Conservation (phyloP, 768 basidiomycete species). For the Lactarius pseudohatsudake region DNA sequence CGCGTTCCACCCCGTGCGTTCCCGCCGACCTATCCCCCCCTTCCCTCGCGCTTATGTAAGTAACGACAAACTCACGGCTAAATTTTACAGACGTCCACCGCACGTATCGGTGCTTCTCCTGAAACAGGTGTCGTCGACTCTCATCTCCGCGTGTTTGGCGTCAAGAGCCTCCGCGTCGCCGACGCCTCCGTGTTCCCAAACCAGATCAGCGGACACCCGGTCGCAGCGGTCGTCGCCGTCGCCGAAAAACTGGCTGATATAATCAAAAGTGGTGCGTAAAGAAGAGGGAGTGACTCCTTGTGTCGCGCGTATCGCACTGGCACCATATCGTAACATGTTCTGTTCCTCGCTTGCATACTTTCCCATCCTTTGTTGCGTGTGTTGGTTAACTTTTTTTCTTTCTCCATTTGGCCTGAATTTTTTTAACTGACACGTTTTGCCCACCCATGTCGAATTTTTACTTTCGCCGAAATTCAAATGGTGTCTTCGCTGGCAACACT, state of each 20-base stretch:
- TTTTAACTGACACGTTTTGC: background rate
- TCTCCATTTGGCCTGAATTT: background rate
- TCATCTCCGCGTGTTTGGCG: conserved; percentile 43
- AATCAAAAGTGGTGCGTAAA: conserved; percentile 16
- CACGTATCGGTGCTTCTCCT: conserved; percentile 19
- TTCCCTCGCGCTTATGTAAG: background rate
- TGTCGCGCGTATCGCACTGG: no score
- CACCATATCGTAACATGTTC: background rate
- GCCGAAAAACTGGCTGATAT: conserved; percentile 23
- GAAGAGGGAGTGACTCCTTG: no score
- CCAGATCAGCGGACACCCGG: conserved; percentile 22
- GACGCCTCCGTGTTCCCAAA: conserved; percentile 32
- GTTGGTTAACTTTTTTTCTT: background rate
- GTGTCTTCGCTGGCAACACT: background rate
- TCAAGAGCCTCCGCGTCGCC: conserved; percentile 41
- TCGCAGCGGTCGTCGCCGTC: conserved; percentile 15
- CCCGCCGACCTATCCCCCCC: background rate
- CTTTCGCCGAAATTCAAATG: background rate
- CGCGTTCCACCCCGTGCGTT: conserved; percentile 37
- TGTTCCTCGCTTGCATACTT: background rate
- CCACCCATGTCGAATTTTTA: background rate
- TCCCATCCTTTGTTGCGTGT: background rate
- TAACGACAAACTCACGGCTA: background rate
- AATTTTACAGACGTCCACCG: conserved; percentile 22
- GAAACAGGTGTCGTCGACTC: conserved; percentile 44